Conservation (phyloP, 2,329 filamentous ascomycete genomes). For the Beauveria varroae region DNA sequence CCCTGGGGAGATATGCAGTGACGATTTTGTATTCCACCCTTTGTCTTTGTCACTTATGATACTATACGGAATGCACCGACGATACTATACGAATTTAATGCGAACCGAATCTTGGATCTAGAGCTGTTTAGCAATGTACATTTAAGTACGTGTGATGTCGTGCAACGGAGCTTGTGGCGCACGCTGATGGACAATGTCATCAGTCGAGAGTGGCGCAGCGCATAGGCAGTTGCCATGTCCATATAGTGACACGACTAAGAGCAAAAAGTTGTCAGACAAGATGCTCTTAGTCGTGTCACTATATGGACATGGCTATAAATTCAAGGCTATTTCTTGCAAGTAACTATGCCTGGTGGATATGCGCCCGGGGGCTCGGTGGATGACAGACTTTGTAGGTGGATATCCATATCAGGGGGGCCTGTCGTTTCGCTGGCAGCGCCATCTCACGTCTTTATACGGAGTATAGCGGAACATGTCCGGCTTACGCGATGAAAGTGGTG, state of each 20-base stretch:
- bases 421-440: not conserved
- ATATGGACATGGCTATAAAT: not conserved
- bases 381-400: not conserved
- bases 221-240: not conserved
- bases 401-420: not conserved
- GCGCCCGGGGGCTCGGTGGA: not conserved
- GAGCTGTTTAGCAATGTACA: not conserved
- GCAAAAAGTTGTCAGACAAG: not conserved
- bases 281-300: not conserved
- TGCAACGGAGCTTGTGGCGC: not conserved
- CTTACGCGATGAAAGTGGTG: not conserved
- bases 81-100: not conserved
- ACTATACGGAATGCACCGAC: not conserved
- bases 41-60: not conserved
- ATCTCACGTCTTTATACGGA: not conserved
- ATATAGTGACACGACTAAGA: not conserved
- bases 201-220: not conserved
- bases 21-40: not conserved
- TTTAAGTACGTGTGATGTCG: not conserved
- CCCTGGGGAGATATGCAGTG: conserved; percentile 29
- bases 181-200: not conserved
- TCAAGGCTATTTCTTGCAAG: not conserved
- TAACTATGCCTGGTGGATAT: not conserved
- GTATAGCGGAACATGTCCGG: not conserved
- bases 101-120: not conserved